A percentile compares a stretch with the other conserved stretches of the same genome.
phyloP scores from a whole-genome alignment of 2,329 filamentous ascomycete genomes.

The Aureobasidium subglaciale region DNA sequence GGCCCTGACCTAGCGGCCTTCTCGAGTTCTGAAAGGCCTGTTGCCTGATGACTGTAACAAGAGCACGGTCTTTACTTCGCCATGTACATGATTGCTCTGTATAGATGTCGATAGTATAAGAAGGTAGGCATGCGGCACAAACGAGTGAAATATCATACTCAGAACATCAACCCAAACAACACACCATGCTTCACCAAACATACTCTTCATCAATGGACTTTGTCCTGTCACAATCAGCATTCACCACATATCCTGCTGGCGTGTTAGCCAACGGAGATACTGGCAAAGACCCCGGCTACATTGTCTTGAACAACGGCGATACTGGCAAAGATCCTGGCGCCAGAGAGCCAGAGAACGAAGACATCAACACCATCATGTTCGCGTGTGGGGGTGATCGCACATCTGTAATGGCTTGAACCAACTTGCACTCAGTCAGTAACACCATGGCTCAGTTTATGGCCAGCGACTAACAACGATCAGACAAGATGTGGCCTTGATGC shows the following conservation, averaged over 20 bases:
- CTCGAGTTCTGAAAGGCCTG: background rate
- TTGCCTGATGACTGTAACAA: conserved; percentile 12
- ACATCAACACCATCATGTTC: background rate
- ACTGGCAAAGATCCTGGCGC: conserved; percentile 3
- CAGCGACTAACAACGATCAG: background rate
- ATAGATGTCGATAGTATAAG: conserved; percentile 1
- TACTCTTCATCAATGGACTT: background rate
- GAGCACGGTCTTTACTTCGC: conserved; percentile 12
- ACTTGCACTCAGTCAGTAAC: background rate
- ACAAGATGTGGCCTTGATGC: background rate
- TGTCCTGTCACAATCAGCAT: background rate
- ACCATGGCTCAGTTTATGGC: background rate
- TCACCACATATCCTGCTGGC: background rate
- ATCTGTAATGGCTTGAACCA: background rate
- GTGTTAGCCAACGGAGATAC: background rate
- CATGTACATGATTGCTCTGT: background rate
- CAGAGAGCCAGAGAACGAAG: background rate
- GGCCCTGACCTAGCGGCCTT: conserved; percentile 9
- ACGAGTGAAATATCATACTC: background rate
- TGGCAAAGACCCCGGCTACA: conserved; percentile 6
- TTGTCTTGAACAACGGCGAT: conserved; percentile 5
- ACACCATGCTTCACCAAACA: background rate
- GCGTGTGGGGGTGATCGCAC: background rate
- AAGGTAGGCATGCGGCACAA: conserved; percentile 5
- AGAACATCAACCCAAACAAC: background rate